Percentiles rank a stretch among this genome's conserved stretches.
These are phyloP conservation scores for Simplicillium aogashimaense DNA, from an alignment of 2,329 filamentous ascomycete genomes.

Conservation along the genomic window DNA sequence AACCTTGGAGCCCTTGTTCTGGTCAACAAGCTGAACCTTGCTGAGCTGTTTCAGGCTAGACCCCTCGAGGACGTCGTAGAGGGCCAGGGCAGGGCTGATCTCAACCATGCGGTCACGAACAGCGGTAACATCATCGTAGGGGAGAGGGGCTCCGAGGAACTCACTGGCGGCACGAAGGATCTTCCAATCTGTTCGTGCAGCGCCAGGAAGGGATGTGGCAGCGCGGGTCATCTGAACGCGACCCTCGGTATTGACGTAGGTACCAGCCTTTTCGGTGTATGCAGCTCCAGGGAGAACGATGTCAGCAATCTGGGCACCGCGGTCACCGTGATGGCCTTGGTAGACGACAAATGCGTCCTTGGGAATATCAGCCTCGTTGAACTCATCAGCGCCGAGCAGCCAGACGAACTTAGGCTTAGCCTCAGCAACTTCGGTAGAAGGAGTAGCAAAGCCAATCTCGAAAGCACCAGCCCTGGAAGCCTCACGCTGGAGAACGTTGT, in stretches of 20 bases:
- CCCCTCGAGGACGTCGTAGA: conserved; percentile 86
- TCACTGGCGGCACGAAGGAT: conserved; percentile 89
- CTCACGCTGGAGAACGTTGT: conserved; percentile 89
- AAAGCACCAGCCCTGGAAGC: conserved; percentile 90
- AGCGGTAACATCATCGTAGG: conserved; percentile 85
- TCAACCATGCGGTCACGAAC: conserved; percentile 91
- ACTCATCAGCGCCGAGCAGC: conserved; percentile 92
- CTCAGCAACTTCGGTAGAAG: conserved; percentile 69
- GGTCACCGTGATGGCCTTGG: conserved; percentile 96
- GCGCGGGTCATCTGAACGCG: conserved; percentile 89
- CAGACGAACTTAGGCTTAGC: conserved; percentile 92
- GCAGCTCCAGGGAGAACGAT: conserved; percentile 88
- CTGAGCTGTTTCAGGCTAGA: conserved; percentile 64
- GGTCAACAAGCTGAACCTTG: conserved; percentile 91
- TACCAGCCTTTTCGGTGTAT: conserved; percentile 94
- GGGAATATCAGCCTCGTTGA: conserved; percentile 75
- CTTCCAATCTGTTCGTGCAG: conserved; percentile 95
- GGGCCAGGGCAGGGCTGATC: conserved; percentile 80
- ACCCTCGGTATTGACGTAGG: conserved; percentile 96
- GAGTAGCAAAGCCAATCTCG: conserved; percentile 88
- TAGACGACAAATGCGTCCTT: conserved; percentile 96
- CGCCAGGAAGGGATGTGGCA: conserved; percentile 80
- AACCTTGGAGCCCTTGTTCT: conserved; percentile 81
- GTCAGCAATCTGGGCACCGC: conserved; percentile 84
- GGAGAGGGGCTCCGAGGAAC: conserved; percentile 77